Percentiles rank a stretch among this genome's conserved stretches.
These are phyloP conservation scores for Thymus mandschuricus DNA, from an alignment of 257 asterid genomes.

Conservation along the genomic window DNA sequence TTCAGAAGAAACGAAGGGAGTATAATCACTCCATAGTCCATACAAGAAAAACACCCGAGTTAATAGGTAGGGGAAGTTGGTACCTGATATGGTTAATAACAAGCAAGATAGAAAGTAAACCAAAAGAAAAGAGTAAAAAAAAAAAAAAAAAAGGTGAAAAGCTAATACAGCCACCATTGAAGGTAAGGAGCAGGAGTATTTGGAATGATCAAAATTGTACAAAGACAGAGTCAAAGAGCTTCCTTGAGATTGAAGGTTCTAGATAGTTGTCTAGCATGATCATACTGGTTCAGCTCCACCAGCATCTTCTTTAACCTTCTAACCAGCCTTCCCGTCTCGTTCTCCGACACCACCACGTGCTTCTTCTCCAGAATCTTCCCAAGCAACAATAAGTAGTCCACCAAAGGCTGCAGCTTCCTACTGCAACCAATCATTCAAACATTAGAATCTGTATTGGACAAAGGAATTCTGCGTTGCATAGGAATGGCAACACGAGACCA, in stretches of 20 bases:
- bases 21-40: too few relatives aligned
- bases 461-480: neutral
- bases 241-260: slow-evolving; percentile 88
- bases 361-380: slow-evolving; percentile 68
- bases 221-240: slow-evolving; percentile 57
- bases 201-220: slow-evolving; percentile 25
- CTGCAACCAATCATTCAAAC: slow-evolving; percentile 35
- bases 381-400: slow-evolving; percentile 68
- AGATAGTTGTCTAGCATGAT: slow-evolving; percentile 70
- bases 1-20: too few relatives aligned
- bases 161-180: neutral
- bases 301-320: slow-evolving; percentile 90
- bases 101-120: neutral
- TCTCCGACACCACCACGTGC: slow-evolving; percentile 45
- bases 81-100: neutral
- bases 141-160: too few relatives aligned
- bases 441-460: neutral
- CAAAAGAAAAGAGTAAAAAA: too few relatives aligned
- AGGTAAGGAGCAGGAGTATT: neutral
- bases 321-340: slow-evolving; percentile 61
- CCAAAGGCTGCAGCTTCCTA: slow-evolving; percentile 72
- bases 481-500: neutral
- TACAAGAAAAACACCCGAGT: too few relatives aligned
- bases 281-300: slow-evolving; percentile 86
- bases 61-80: neutral